Evolutionary conservation across 2,329 filamentous ascomycete genomes (phyloP), one percentile per base, ranked within the genome.

Genomic region (Aspergillus sergii): DNA sequence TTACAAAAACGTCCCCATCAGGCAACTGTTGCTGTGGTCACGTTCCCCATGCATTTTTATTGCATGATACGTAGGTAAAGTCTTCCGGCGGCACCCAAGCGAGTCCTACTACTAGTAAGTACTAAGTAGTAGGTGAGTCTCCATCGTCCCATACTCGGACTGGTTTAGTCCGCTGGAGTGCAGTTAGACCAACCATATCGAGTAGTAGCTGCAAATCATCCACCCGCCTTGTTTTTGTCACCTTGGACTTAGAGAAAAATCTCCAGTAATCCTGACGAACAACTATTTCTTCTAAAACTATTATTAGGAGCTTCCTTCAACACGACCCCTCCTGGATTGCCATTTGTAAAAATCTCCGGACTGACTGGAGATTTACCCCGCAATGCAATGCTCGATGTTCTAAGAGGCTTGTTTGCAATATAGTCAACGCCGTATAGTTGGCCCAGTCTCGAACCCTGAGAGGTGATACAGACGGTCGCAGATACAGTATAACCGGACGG

Each of bases 201-300:
- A 58, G 34, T 43, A 50, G 32, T 62, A 62, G 62, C 58, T 62
- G 62, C 62, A 64, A 61, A 62, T 64, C 62, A 64, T 62, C 36
- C 23, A 39, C 45, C 53, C n/a, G 32, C 34, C 32, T 55, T 34
- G 23, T 39, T 39, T 4, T n/a, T 39, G 14, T 39, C 14, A 5
- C 30, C n/a, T n/a, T 53, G 12, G 21, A 48, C 9, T 12, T 5
- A 32, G 9, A 53, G 36, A 41, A 41, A 41, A 41, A 19, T 41
- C 28, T 34, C 50, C 28, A 7, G 51, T 54, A 32, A 21, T 36
- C n/a, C 23, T 54, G 51, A 54, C 32, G 30, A 54, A 34, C 30
- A 23, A 32, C 12, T 32, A 0, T 39, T 55, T 21, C 50, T 26
- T 26, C 21, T 23, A 12, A 11, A 23, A 30, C 32, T 39, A 55